A percentile compares a stretch with the other conserved stretches of the same genome.
These are phyloP conservation scores for Mimosa pudica DNA, from an alignment of 306 rosid genomes.

Conservation along the genomic window DNA sequence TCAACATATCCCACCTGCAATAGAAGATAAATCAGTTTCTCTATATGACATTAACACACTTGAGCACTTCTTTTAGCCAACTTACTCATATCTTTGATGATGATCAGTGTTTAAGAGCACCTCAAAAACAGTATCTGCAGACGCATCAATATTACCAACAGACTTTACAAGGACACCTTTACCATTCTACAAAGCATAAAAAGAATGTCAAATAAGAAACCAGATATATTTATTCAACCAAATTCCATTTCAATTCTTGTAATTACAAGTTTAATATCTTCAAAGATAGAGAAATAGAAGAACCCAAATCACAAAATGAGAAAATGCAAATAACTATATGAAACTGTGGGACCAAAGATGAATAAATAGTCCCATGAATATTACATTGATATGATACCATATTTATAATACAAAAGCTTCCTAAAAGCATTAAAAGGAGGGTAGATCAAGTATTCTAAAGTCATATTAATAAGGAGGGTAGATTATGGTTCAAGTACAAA, in stretches of 20 bases:
- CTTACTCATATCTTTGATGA: slow-evolving; percentile 90
- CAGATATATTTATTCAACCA: slow-evolving; percentile 17
- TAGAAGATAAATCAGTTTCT: slow-evolving; percentile 23
- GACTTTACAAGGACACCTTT: slow-evolving; percentile 83
- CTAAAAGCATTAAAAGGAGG: too few species aligned
- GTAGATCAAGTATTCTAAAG: too few species aligned
- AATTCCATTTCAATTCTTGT: background rate
- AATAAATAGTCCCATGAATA: background rate
- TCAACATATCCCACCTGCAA: slow-evolving; percentile 97
- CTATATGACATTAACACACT: background rate
- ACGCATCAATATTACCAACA: slow-evolving; percentile 81
- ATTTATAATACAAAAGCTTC: too few species aligned
- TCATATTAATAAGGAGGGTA: too few species aligned
- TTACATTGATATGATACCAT: too few species aligned
- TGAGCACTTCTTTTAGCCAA: slow-evolving; percentile 24
- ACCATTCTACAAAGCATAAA: slow-evolving; percentile 63
- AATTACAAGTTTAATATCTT: slow-evolving; percentile 18
- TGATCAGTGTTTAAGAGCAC: slow-evolving; percentile 67
- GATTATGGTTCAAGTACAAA: too few species aligned
- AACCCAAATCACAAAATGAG: slow-evolving; percentile 6
- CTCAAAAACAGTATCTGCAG: slow-evolving; percentile 79
- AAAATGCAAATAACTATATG: background rate
- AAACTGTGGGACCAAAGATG: background rate
- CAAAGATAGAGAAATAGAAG: slow-evolving; percentile 4
- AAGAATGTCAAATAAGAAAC: slow-evolving; percentile 31